Conservation (phyloP, 148 eudicot genomes). For the Rhododendron kiyosumense region DNA sequence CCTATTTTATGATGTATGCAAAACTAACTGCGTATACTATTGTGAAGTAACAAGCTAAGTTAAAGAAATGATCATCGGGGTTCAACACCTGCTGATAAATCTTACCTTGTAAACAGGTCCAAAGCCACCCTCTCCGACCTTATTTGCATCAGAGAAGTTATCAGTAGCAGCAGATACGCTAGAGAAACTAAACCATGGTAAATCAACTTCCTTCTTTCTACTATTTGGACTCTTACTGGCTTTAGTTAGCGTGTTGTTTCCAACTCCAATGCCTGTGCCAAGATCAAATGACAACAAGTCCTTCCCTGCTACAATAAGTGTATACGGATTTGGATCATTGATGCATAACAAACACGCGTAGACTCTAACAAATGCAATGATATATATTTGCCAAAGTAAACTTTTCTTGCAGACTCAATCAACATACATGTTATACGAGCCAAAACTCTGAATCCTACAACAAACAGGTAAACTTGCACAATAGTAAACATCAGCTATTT, state of each 20-base stretch:
- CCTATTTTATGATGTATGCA: background rate
- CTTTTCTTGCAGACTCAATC: background rate
- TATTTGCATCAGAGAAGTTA: constrained; percentile 5
- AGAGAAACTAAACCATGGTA: background rate
- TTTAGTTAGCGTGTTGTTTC: background rate
- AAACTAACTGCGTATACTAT: background rate
- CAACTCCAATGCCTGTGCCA: background rate
- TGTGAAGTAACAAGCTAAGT: background rate
- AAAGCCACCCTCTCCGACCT: constrained; percentile 8
- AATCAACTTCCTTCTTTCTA: background rate
- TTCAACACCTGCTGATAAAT: background rate
- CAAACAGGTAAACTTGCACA: background rate
- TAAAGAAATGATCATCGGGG: background rate
- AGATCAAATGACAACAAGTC: background rate
- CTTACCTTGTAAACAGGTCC: constrained; percentile 5
- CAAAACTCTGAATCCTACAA: background rate
- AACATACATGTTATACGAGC: background rate
- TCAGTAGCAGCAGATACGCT: background rate
- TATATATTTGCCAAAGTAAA: background rate
- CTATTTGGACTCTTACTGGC: background rate
- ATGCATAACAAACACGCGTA: background rate
- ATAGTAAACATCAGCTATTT: background rate
- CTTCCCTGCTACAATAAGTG: background rate
- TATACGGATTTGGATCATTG: background rate
- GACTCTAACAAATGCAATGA: background rate